Conservation (phyloP, 139 green algal genomes). For the Chlamydomonas asymmetrica region DNA sequence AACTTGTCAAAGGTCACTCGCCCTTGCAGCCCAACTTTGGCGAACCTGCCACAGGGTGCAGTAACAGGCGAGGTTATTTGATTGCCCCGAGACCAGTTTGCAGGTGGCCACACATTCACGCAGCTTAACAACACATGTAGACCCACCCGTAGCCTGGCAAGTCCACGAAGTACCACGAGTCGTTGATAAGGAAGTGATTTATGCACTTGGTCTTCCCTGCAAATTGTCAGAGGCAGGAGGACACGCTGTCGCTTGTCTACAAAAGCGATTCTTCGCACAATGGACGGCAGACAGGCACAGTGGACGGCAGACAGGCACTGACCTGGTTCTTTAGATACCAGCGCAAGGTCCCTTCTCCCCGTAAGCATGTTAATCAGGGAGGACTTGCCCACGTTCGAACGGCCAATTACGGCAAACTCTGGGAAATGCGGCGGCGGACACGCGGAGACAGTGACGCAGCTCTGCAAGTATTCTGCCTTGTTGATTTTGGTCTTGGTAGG, state of each 20-base stretch:
- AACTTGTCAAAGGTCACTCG: constrained; percentile 66
- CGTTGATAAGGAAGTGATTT: constrained; percentile 98
- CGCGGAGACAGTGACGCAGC: constrained; percentile 43
- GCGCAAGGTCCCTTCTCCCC: constrained; percentile 68
- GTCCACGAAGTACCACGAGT: constrained; percentile 93
- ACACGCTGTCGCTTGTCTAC: neutral
- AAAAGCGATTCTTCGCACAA: neutral
- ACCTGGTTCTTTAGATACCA: constrained; percentile 94
- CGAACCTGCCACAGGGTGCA: constrained; percentile 58
- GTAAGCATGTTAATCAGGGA: constrained; percentile 97
- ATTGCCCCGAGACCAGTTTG: constrained; percentile 5
- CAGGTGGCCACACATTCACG: constrained; percentile 1
- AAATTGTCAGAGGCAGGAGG: too few relatives aligned
- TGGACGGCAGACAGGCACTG: neutral
- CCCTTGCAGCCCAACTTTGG: constrained; percentile 49
- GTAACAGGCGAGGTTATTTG: neutral
- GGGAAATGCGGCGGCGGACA: constrained; percentile 72
- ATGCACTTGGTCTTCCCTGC: constrained; percentile 95
- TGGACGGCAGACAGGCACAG: neutral
- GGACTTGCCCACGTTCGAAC: constrained; percentile 97
- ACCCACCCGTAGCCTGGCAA: constrained; percentile 91
- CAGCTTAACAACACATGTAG: neutral
- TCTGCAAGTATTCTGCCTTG: constrained; percentile 68
- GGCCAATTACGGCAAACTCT: constrained; percentile 96
- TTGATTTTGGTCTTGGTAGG: constrained; percentile 39